Evolutionary conservation across 2,329 filamentous ascomycete species (phyloP).

Genomic region (Fusarium buharicum): DNA sequence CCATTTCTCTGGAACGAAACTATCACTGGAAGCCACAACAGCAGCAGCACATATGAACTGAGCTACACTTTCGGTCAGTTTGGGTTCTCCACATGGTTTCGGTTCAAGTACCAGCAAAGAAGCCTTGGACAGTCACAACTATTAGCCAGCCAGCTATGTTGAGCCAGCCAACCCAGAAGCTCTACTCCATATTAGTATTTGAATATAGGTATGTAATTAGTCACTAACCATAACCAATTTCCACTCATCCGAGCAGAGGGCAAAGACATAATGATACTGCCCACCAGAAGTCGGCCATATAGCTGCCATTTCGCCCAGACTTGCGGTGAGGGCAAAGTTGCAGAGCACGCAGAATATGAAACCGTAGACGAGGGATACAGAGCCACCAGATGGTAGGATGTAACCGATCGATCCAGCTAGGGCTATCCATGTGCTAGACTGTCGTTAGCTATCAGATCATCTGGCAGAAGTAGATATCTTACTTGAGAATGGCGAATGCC

Average conservation of each 20-base stretch:
- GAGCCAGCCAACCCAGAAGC: conserved; percentile 58
- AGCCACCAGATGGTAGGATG: conserved; percentile 54
- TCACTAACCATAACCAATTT: conserved; percentile 49
- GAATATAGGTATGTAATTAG: not conserved
- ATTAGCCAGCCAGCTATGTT: conserved; percentile 58
- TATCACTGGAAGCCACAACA: conserved; percentile 52
- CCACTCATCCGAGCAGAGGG: conserved; percentile 53
- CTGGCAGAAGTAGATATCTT: conserved; percentile 39
- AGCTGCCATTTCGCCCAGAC: conserved; percentile 56
- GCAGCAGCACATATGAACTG: conserved; percentile 56
- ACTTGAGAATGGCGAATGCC: conserved; percentile 56
- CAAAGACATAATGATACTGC: conserved; percentile 58
- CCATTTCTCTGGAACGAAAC: conserved; percentile 51
- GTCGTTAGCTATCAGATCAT: not conserved
- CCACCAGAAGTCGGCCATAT: conserved; percentile 59
- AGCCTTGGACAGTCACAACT: conserved; percentile 55
- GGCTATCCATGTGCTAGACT: conserved; percentile 42
- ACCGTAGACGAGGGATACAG: conserved; percentile 56
- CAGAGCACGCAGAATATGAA: conserved; percentile 59
- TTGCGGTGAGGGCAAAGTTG: conserved; percentile 55
- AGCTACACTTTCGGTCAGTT: conserved; percentile 40
- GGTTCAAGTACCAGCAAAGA: conserved; percentile 52
- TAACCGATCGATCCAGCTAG: conserved; percentile 56
- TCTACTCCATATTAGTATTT: conserved; percentile 41
- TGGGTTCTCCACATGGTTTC: not conserved